Evolutionary conservation across 2,329 filamentous ascomycete species (phyloP).

Genomic region (Fusarium torulosum): DNA sequence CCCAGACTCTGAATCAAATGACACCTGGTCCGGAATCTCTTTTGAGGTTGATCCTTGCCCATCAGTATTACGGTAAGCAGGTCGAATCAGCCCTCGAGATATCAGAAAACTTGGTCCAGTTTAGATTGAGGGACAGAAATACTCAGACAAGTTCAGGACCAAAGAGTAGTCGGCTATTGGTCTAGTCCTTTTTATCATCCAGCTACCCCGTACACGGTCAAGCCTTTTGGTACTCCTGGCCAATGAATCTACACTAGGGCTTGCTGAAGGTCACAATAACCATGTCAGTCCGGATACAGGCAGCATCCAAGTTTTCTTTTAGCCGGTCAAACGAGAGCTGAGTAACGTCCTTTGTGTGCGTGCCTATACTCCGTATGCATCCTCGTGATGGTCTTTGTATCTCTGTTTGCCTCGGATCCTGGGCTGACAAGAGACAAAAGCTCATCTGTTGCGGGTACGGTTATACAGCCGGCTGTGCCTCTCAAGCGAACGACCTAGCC

Average conservation of each 20-base stretch:
- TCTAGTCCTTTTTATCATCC: too few relatives aligned
- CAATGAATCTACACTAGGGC: too few relatives aligned
- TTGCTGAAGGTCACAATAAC: conserved; percentile 6
- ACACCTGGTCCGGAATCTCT: conserved; percentile 28
- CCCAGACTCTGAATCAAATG: conserved; percentile 13
- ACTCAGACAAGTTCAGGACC: too few relatives aligned
- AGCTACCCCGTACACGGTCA: too few relatives aligned
- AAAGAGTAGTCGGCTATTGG: too few relatives aligned
- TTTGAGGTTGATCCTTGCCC: conserved; percentile 12
- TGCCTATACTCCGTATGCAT: neutral
- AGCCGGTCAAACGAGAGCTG: conserved; percentile 41
- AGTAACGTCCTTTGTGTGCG: neutral
- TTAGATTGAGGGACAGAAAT: too few relatives aligned
- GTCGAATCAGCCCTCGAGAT: neutral
- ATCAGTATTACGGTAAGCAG: conserved; percentile 12
- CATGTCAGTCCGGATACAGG: conserved; percentile 15
- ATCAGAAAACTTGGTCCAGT: too few relatives aligned
- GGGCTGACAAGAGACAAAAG: conserved; percentile 21
- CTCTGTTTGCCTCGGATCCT: conserved; percentile 23
- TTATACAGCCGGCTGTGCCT: conserved; percentile 13
- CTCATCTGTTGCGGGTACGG: conserved; percentile 4
- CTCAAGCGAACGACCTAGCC: conserved; percentile 1
- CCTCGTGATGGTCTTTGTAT: conserved; percentile 14
- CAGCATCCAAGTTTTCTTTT: conserved; percentile 26
- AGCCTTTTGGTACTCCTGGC: too few relatives aligned